Evolutionary conservation across 202 grass and related monocot genomes (phyloP).

Genomic region (Alloteropsis angusta): DNA sequence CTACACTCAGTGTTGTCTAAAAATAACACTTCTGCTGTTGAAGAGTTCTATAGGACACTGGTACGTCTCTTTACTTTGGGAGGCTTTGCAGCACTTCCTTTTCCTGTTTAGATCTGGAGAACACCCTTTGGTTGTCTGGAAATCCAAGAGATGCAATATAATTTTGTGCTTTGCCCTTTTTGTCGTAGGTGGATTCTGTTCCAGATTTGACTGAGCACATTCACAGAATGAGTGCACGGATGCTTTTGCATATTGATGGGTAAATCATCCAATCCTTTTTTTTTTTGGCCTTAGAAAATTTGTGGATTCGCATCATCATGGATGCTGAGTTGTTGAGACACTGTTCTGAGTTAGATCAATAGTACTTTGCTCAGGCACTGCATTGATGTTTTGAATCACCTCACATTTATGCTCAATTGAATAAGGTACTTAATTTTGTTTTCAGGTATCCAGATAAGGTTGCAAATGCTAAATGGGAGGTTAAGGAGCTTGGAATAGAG

Average conservation of each 20-base stretch:
- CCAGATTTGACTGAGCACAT: constrained; percentile 85
- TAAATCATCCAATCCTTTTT: constrained; percentile 12
- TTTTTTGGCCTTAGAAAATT: neutral
- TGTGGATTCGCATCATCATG: neutral
- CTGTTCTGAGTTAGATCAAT: neutral
- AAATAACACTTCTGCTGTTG: constrained; percentile 62
- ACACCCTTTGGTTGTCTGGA: constrained; percentile 13
- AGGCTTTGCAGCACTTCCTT: neutral
- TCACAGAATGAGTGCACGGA: constrained; percentile 77
- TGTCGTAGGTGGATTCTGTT: constrained; percentile 87
- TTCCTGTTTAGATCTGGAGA: neutral
- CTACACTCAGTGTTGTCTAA: constrained; percentile 63
- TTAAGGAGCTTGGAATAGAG: constrained; percentile 96
- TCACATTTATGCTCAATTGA: neutral
- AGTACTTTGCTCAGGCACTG: constrained; percentile 18
- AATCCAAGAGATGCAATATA: neutral
- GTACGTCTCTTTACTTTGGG: constrained; percentile 38
- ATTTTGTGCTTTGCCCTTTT: constrained; percentile 3
- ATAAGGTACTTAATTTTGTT: constrained; percentile 16
- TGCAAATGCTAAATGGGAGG: constrained; percentile 97
- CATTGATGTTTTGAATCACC: constrained; percentile 23
- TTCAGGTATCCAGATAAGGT: constrained; percentile 94
- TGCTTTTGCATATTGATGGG: constrained; percentile 98
- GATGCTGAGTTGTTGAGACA: constrained; percentile 19
- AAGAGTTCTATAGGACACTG: constrained; percentile 80